phyloP scores from a whole-genome alignment of 2,329 filamentous ascomycete genomes.

The Cladophialophora yegresii region DNA sequence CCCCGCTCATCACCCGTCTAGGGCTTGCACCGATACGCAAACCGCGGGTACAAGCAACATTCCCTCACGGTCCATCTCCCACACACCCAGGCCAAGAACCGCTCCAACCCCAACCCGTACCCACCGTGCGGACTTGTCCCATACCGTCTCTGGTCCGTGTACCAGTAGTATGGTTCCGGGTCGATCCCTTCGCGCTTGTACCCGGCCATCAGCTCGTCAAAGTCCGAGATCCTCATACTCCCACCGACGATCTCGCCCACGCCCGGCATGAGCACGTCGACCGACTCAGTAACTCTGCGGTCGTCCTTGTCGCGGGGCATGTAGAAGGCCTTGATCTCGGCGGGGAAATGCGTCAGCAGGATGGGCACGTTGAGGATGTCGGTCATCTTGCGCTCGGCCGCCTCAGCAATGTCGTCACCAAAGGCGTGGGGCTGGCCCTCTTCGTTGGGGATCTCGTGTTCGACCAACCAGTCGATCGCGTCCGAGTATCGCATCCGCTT shows the following conservation, averaged over 20 bases:
- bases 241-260: conserved; percentile 97
- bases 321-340: conserved; percentile 98
- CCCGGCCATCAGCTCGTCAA: conserved; percentile 83
- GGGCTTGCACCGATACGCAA: conserved; percentile 54
- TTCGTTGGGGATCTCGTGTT: conserved; percentile 86
- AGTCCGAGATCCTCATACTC: conserved; percentile 92
- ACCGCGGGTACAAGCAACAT: conserved; percentile 55
- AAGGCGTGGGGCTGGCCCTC: conserved; percentile 81
- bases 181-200: conserved; percentile 87
- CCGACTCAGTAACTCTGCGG: conserved; percentile 82
- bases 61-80: conserved; percentile 67
- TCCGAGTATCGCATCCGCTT: conserved; percentile 92
- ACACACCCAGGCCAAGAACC: conserved; percentile 70
- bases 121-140: conserved; percentile 89
- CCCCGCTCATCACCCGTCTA: conserved; percentile 34
- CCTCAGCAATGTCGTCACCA: conserved; percentile 97
- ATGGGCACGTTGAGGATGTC: conserved; percentile 95
- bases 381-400: conserved; percentile 94
- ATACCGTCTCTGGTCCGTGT: conserved; percentile 95
- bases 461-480: conserved; percentile 89
- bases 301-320: conserved; percentile 88
- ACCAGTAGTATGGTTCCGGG: conserved; percentile 92
- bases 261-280: conserved; percentile 85
- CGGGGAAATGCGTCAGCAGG: conserved; percentile 95
- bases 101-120: conserved; percentile 89